Percentiles rank a stretch among this genome's conserved stretches.
These are phyloP conservation scores for Chalaropsis thielavioides DNA, from an alignment of 2,329 filamentous ascomycete species.

Conservation along the genomic window DNA sequence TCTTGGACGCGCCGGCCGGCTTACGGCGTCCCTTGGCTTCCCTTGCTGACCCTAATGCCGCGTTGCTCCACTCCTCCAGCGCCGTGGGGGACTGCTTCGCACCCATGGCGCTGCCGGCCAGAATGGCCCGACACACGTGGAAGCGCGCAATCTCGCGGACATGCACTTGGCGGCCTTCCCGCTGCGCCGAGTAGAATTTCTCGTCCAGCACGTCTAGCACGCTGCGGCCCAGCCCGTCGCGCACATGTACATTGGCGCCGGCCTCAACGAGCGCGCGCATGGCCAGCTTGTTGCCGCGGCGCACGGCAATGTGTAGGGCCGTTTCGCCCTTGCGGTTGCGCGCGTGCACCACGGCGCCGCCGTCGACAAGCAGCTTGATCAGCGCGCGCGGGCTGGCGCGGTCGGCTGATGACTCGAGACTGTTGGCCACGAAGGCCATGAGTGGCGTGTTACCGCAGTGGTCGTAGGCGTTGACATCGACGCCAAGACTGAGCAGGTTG, in stretches of 20 bases:
- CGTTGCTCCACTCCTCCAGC: conserved; percentile 29
- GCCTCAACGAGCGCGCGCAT: conserved; percentile 32
- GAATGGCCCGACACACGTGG: conserved; percentile 33
- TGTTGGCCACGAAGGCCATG: conserved; percentile 39
- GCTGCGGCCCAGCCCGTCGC: conserved; percentile 32
- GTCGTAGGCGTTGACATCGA: conserved; percentile 41
- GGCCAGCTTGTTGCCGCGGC: conserved; percentile 39
- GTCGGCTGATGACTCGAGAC: conserved; percentile 37
- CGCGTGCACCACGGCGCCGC: conserved; percentile 33
- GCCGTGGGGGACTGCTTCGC: conserved; percentile 29
- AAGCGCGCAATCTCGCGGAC: conserved; percentile 25
- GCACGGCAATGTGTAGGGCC: conserved; percentile 38
- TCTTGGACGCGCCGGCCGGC: neutral
- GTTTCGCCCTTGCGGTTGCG: conserved; percentile 42
- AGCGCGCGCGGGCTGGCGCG: conserved; percentile 27
- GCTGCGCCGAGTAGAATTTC: conserved; percentile 25
- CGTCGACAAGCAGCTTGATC: conserved; percentile 29
- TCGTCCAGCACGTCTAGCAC: conserved; percentile 34
- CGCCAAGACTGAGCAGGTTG: conserved; percentile 26
- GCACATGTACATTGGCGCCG: conserved; percentile 34
- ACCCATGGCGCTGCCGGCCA: conserved; percentile 27
- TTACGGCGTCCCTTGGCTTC: neutral
- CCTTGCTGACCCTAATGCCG: neutral
- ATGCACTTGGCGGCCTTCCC: conserved; percentile 25
- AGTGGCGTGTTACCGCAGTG: conserved; percentile 37